Conservation (phyloP, 768 basidiomycete species). For the Suillus plorans region DNA sequence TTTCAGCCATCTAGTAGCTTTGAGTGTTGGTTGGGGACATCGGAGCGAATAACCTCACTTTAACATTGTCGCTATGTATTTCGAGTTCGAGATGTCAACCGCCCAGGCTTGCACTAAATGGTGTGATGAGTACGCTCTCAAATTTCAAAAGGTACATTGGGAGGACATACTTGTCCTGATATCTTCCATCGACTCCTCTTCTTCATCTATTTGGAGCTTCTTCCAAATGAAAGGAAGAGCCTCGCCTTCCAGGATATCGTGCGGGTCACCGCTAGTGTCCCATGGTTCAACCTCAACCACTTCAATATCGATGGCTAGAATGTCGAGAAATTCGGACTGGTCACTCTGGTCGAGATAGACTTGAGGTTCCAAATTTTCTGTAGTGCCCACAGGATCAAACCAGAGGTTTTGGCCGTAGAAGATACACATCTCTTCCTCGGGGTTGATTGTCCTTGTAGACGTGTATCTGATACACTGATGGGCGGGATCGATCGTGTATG, state of each 20-base stretch:
- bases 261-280: constrained; percentile 32
- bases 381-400: constrained; percentile 49
- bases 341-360: not conserved
- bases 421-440: constrained; percentile 77
- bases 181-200: constrained; percentile 59
- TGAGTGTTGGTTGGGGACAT: not conserved
- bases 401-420: constrained; percentile 71
- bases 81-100: constrained; percentile 66
- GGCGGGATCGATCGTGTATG: constrained; percentile 52
- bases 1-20: constrained; percentile 62
- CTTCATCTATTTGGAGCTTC: constrained; percentile 53
- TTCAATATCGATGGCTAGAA: not conserved
- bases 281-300: constrained; percentile 6
- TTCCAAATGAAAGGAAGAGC: constrained; percentile 66
- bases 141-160: not conserved
- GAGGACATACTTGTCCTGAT: constrained; percentile 39
- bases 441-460: constrained; percentile 49
- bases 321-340: not conserved
- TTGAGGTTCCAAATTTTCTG: not conserved
- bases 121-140: not conserved
- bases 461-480: constrained; percentile 64
- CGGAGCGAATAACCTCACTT: constrained; percentile 41
- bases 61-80: constrained; percentile 57
- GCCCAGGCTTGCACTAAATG: constrained; percentile 72
- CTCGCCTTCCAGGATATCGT: constrained; percentile 53